These are phyloP conservation scores for Przewalskia tangutica DNA, from an alignment of 257 asterid genomes.

Conservation along the genomic window DNA sequence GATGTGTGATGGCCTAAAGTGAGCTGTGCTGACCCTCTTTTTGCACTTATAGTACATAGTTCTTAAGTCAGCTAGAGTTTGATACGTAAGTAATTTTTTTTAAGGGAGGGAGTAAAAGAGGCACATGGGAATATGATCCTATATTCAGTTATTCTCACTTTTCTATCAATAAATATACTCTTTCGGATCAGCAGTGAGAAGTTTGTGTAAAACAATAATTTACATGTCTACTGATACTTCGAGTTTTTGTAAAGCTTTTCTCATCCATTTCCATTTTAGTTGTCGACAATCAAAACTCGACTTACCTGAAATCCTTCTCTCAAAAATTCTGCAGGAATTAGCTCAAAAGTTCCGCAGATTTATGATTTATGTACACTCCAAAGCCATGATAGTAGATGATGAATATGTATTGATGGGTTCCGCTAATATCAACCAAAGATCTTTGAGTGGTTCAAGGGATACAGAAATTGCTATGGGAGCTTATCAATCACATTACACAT, in stretches of 20 bases:
- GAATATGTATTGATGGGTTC: constrained; percentile 73
- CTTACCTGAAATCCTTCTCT: neutral
- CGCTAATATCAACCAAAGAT: constrained; percentile 76
- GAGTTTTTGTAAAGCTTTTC: neutral
- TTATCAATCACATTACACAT: constrained; percentile 67
- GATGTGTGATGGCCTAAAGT: neutral
- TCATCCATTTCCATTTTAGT: neutral
- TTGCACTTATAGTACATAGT: neutral
- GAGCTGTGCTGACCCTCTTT: neutral
- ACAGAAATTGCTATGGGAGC: constrained; percentile 94
- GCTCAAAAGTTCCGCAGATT: constrained; percentile 46
- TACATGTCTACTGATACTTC: neutral
- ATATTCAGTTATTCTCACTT: no score
- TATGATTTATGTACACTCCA: constrained; percentile 79
- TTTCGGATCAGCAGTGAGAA: neutral
- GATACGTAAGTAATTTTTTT: no score
- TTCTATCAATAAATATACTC: no score
- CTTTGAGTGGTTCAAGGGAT: constrained; percentile 86
- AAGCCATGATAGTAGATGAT: constrained; percentile 79
- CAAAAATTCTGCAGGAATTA: neutral
- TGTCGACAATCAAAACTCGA: neutral
- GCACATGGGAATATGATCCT: no score
- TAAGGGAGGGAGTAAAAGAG: no score
- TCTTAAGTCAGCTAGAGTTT: neutral
- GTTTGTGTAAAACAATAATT: neutral